Percentiles rank a stretch among this genome's conserved stretches.
Evolutionary conservation across 2,329 filamentous ascomycete species (phyloP).

Genomic region (Parastagonospora avenae): DNA sequence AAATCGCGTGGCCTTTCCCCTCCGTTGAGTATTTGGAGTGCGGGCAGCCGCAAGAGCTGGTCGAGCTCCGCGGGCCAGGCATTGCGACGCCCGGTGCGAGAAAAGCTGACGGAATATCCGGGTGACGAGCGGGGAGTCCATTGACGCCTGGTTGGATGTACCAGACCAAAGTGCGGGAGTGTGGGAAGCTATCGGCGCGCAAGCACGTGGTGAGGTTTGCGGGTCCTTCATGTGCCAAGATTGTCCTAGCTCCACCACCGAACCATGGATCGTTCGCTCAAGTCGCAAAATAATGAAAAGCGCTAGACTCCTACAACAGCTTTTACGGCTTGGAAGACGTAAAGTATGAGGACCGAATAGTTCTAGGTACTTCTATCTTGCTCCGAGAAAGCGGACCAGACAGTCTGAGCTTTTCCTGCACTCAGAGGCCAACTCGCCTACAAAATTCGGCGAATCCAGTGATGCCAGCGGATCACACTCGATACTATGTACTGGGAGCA

Average conservation of each 20-base stretch:
- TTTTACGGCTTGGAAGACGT: no score
- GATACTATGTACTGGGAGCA: constrained; percentile 69
- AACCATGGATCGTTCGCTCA: no score
- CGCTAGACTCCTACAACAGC: no score
- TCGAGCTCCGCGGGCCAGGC: constrained; percentile 54
- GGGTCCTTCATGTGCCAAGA: constrained; percentile 34
- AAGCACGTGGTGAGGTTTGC: constrained; percentile 33
- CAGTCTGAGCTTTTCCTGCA: constrained; percentile 7
- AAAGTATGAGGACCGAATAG: no score
- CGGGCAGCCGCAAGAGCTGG: constrained; percentile 47
- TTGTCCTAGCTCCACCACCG: constrained; percentile 25
- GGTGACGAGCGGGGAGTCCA: constrained; percentile 81
- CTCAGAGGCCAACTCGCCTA: not conserved
- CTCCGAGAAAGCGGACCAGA: no score
- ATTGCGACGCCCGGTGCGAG: constrained; percentile 66
- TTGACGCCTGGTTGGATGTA: constrained; percentile 47
- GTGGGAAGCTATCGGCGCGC: constrained; percentile 18
- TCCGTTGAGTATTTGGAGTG: constrained; percentile 32
- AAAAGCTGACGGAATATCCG: constrained; percentile 87
- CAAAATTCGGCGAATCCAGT: not conserved
- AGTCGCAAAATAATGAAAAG: no score
- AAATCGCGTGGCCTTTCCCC: constrained; percentile 36
- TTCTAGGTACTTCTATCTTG: no score
- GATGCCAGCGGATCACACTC: constrained; percentile 42
- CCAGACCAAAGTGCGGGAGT: constrained; percentile 15